Evolutionary conservation across 2,329 filamentous ascomycete species (phyloP).

Genomic region (Cladosporium sp.): DNA sequence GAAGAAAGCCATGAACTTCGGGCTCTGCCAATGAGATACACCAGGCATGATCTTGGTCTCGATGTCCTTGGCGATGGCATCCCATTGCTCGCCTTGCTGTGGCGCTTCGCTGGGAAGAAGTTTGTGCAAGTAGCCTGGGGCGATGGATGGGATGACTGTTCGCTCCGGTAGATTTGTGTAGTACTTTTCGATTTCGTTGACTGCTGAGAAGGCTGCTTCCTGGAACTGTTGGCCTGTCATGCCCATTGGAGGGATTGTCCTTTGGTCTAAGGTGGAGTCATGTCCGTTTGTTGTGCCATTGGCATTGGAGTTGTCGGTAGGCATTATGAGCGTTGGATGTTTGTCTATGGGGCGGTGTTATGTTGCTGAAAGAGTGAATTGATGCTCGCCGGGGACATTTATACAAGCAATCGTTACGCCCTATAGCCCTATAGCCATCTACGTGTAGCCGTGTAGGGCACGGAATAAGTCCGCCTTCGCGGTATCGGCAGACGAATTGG

Average conservation of each 20-base stretch:
- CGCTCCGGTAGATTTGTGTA: slow-evolving; percentile 71
- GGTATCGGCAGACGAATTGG: neutral
- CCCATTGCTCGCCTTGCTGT: slow-evolving; percentile 70
- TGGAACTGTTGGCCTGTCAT: slow-evolving; percentile 84
- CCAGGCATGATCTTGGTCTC: slow-evolving; percentile 86
- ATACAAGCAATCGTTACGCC: neutral
- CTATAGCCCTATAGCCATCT: neutral
- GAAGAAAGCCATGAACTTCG: slow-evolving; percentile 96
- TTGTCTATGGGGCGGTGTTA: neutral
- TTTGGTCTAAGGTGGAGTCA: slow-evolving; percentile 5
- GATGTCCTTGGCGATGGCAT: slow-evolving; percentile 78
- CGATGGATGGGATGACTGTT: slow-evolving; percentile 72
- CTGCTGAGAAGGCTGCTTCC: slow-evolving; percentile 70
- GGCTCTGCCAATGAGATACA: slow-evolving; percentile 91
- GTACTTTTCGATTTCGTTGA: slow-evolving; percentile 85
- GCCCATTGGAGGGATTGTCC: slow-evolving; percentile 36
- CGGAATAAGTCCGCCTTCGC: neutral
- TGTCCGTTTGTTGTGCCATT: slow-evolving; percentile 10
- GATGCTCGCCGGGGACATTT: neutral
- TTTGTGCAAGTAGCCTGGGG: slow-evolving; percentile 81
- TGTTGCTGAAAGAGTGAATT: neutral
- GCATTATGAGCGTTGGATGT: neutral
- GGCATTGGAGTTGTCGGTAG: neutral
- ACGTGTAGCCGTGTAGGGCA: neutral
- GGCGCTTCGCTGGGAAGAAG: slow-evolving; percentile 70